Evolutionary conservation across 176 grass and related monocot species (phyloP).

Genomic region (Avena atlantica): DNA sequence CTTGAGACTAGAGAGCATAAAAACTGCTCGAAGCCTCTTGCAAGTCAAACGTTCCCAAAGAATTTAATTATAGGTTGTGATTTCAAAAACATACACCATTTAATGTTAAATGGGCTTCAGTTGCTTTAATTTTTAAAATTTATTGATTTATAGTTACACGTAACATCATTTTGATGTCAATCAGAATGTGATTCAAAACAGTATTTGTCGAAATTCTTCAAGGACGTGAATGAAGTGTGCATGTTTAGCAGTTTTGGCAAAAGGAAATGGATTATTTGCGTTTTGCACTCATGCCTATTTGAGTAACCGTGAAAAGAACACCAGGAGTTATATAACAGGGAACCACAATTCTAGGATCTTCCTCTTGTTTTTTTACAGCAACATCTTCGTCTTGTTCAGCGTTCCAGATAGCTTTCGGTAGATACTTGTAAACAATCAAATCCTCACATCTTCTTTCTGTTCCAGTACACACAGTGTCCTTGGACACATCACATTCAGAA

Average conservation of each 20-base stretch:
- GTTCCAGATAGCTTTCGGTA: not conserved
- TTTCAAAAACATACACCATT: conserved; percentile 6
- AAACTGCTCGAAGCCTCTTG: not conserved
- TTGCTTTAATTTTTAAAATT: not conserved
- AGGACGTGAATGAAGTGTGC: not conserved
- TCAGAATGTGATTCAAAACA: conserved; percentile 11
- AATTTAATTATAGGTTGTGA: not conserved
- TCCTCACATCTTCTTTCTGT: not conserved
- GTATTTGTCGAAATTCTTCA: conserved; percentile 2
- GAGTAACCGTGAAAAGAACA: not conserved
- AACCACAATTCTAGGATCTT: not conserved
- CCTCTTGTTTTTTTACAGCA: not conserved
- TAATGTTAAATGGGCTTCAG: not conserved
- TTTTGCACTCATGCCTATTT: conserved; percentile 5
- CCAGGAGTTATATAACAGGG: not conserved
- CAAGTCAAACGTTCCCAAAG: conserved; percentile 11
- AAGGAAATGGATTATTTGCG: not conserved
- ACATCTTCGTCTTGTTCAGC: conserved; percentile 11
- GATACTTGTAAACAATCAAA: conserved; percentile 15
- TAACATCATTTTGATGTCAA: conserved; percentile 1
- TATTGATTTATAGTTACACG: not conserved
- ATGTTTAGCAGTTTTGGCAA: conserved; percentile 6
- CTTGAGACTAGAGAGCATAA: not conserved
- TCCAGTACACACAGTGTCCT: not conserved
- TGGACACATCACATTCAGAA: conserved; percentile 12